Conservation (phyloP, 2,329 filamentous ascomycete genomes). For the Massarina eburnea region DNA sequence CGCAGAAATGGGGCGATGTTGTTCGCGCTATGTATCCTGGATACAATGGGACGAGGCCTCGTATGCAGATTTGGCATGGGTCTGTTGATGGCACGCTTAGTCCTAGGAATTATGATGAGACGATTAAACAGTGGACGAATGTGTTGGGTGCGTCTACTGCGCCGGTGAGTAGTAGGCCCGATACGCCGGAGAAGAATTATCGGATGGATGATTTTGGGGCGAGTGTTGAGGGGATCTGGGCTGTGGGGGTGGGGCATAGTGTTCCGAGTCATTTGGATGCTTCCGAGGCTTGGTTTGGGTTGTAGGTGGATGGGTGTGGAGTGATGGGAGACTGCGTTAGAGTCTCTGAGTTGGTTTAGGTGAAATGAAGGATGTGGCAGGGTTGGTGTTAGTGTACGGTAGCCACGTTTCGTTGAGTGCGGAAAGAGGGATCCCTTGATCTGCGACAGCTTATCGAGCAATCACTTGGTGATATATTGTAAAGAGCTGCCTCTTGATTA, state of each 20-base stretch:
- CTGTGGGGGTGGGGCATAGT: slow-evolving; percentile 28
- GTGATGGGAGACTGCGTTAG: too few species aligned
- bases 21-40: slow-evolving; percentile 54
- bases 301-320: slow-evolving; percentile 19
- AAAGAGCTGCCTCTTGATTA: too few species aligned
- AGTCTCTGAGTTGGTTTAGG: too few species aligned
- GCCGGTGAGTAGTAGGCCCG: slow-evolving; percentile 22
- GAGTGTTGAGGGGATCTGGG: slow-evolving; percentile 30
- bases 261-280: slow-evolving; percentile 27
- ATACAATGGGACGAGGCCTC: slow-evolving; percentile 54
- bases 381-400: too few species aligned
- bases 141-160: slow-evolving; percentile 29
- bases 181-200: slow-evolving; percentile 34
- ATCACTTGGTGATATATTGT: too few species aligned
- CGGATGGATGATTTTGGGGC: slow-evolving; percentile 31
- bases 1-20: slow-evolving; percentile 53
- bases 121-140: slow-evolving; percentile 41
- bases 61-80: slow-evolving; percentile 62
- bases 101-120: slow-evolving; percentile 60
- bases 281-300: slow-evolving; percentile 32
- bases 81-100: slow-evolving; percentile 53
- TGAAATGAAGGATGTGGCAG: too few species aligned
- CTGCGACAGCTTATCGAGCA: too few species aligned
- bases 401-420: too few species aligned
- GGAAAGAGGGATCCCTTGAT: too few species aligned